Conservation (phyloP, 2,329 filamentous ascomycete genomes). For the Aaosphaeria arxii region DNA sequence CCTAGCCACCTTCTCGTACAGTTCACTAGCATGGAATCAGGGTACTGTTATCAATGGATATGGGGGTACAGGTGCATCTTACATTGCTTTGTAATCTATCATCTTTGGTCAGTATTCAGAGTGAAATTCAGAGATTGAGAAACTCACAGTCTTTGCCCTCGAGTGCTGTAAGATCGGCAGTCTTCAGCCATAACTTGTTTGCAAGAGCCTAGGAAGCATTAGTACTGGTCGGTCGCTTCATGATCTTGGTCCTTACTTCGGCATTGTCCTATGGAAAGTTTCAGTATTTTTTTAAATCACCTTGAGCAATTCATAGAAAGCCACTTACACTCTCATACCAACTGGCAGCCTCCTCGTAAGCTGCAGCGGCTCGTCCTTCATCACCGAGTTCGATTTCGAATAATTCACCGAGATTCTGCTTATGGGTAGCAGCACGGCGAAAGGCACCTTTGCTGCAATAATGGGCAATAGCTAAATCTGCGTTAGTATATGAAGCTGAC, state of each 20-base stretch:
- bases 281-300: slow-evolving; percentile 13
- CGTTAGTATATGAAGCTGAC: neutral
- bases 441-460: slow-evolving; percentile 91
- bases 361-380: slow-evolving; percentile 71
- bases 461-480: slow-evolving; percentile 64
- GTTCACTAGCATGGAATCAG: slow-evolving; percentile 8
- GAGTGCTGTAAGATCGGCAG: slow-evolving; percentile 80
- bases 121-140: too few species aligned
- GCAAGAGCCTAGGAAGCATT: slow-evolving; percentile 58
- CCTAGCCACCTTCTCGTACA: slow-evolving; percentile 78
- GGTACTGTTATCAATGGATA: neutral
- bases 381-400: slow-evolving; percentile 81
- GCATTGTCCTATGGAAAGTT: slow-evolving; percentile 29
- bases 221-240: slow-evolving; percentile 16
- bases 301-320: neutral
- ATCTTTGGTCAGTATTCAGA: too few species aligned
- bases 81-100: slow-evolving; percentile 33
- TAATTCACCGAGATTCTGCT: slow-evolving; percentile 83
- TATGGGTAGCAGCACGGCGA: slow-evolving; percentile 82
- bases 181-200: slow-evolving; percentile 92
- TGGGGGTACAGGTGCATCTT: neutral
- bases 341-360: slow-evolving; percentile 79
- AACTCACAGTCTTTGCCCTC: slow-evolving; percentile 78
- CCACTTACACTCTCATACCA: slow-evolving; percentile 68
- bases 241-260: slow-evolving; percentile 19